These are phyloP conservation scores for Trametes sanguinea DNA, from an alignment of 768 basidiomycete species.

Conservation along the genomic window DNA sequence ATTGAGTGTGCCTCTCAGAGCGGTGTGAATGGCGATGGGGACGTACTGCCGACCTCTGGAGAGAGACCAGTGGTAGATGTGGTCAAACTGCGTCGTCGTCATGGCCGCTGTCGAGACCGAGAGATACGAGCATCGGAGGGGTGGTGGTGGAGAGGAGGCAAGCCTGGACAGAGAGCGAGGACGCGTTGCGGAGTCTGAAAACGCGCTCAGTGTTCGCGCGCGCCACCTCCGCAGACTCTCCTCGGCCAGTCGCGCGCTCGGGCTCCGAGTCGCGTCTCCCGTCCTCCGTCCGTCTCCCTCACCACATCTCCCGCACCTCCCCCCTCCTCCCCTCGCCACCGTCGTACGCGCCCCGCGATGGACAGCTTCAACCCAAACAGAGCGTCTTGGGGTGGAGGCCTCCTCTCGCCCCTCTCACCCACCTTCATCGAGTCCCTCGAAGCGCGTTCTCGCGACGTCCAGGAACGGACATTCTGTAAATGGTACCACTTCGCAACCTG, in stretches of 20 bases:
- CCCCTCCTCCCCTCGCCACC: background rate
- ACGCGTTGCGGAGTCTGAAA: conserved; percentile 33
- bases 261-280: background rate
- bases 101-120: conserved; percentile 38
- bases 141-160: conserved; percentile 22
- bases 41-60: conserved; percentile 81
- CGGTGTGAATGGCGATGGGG: background rate
- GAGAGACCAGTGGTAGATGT: conserved; percentile 76
- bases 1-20: background rate
- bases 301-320: background rate
- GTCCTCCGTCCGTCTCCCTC: conserved; percentile 5
- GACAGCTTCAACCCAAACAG: conserved; percentile 10
- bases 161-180: conserved; percentile 22
- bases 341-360: conserved; percentile 2
- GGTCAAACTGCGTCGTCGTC: conserved; percentile 84
- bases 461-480: conserved; percentile 81
- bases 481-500: conserved; percentile 50
- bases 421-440: conserved; percentile 59
- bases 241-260: background rate
- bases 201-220: conserved; percentile 26
- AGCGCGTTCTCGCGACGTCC: conserved; percentile 51
- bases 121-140: conserved; percentile 19
- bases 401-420: conserved; percentile 14
- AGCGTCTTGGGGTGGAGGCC: conserved; percentile 13
- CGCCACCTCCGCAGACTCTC: conserved; percentile 13